Base-by-base conservation (phyloP, 75 land plant genomes). In the Picea glauca region DNA sequence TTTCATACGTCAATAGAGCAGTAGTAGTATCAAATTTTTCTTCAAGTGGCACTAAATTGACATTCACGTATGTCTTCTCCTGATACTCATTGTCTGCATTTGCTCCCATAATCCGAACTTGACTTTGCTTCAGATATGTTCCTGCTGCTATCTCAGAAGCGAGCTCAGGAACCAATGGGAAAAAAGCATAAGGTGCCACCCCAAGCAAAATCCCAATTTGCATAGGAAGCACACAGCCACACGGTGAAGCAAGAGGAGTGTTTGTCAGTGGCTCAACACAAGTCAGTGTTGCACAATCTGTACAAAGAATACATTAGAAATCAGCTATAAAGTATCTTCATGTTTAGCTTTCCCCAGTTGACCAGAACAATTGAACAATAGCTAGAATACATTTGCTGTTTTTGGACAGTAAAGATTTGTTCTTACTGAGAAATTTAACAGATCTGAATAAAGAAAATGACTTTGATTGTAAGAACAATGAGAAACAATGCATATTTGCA, bases 181-280 rank as follows among this genome's bases (percentile, higher is more conserved):
- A 93, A 59, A 95, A 38, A 31, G 79, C 78, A 78, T 87, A 87
- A n/a, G 87, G 81, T 54, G 90, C 81, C 40, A 95, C 86, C 13
- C 82, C 89, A 15, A 95, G 87, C 62, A 88, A 80, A 79, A 95
- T 86, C 75, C 77, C 83, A 33, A 93, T 84, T 86, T 85, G 87
- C 82, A 95, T 91, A 17, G 98, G 96, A 35, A 87, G 83, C 26
- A 93, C 96, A 85, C 98, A 95, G 20, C 96, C 96, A 80, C 98
- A 95, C 18, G 98, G 94, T 74, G 92, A 89, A 59, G 91, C 94
- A 65, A 86, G 79, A 26, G 93, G 92, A 72, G 94, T 86, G 61
- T 83, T 50, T 21, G 96, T 93, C 23, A 88, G 86, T 7, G 96
- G 94, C 58, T 91, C 96, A 68, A 78, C 64, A 81, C 98, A 95